phyloP scores from a whole-genome alignment of 2,329 filamentous ascomycete species.

The Xylaria sp. region DNA sequence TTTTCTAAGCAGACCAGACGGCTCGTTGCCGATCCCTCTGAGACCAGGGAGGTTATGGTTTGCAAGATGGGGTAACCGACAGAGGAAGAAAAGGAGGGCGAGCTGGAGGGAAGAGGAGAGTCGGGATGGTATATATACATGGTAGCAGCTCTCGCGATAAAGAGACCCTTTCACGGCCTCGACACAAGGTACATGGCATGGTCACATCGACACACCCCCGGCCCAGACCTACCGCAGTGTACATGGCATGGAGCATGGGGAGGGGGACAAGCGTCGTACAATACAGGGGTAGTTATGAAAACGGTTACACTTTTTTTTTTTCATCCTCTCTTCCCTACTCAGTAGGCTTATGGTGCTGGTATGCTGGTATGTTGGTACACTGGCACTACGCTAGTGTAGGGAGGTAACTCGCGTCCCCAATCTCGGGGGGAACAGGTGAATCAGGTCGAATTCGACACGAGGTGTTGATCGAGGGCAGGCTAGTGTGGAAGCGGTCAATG shows the following conservation, averaged over 20 bases:
- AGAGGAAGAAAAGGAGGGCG: slow-evolving; percentile 24
- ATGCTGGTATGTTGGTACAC: too few relatives aligned
- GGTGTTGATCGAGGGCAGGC: slow-evolving; percentile 37
- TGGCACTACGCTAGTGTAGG: neutral
- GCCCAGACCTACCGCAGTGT: slow-evolving; percentile 5
- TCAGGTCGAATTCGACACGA: slow-evolving; percentile 31
- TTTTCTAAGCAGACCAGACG: slow-evolving; percentile 29
- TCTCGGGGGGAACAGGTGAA: slow-evolving; percentile 26
- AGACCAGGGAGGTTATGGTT: slow-evolving; percentile 21
- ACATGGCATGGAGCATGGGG: slow-evolving; percentile 14
- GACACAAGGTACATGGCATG: slow-evolving; percentile 28
- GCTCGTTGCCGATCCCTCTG: slow-evolving; percentile 27
- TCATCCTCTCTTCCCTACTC: too few relatives aligned
- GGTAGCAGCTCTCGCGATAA: slow-evolving; percentile 24
- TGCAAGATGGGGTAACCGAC: slow-evolving; percentile 32
- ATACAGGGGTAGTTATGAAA: slow-evolving; percentile 19
- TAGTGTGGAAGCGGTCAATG: slow-evolving; percentile 30
- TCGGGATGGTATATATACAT: slow-evolving; percentile 36
- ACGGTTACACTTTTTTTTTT: slow-evolving; percentile 32
- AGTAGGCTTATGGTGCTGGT: too few relatives aligned
- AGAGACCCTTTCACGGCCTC: slow-evolving; percentile 20
- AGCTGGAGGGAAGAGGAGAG: slow-evolving; percentile 21
- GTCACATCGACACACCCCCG: slow-evolving; percentile 28
- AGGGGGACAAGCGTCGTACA: slow-evolving; percentile 18
- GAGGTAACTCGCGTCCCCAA: slow-evolving; percentile 19